Conservation (phyloP, 768 basidiomycete species). For the Boletus reticuloceps region DNA sequence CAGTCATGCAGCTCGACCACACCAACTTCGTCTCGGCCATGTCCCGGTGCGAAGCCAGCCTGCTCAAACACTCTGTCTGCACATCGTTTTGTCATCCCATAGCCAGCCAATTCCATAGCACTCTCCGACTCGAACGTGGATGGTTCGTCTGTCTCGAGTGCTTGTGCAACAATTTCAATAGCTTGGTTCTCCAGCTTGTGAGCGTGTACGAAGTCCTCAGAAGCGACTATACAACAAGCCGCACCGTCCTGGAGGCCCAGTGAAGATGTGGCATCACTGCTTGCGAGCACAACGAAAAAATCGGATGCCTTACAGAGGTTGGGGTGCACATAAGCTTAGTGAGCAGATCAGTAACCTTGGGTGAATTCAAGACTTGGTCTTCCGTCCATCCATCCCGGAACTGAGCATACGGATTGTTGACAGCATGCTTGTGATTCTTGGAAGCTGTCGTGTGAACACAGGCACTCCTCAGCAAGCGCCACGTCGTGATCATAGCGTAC, state of each 20-base stretch:
- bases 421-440: constrained; percentile 78
- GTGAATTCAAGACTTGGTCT: constrained; percentile 62
- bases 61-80: constrained; percentile 66
- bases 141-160: constrained; percentile 62
- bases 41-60: constrained; percentile 61
- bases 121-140: constrained; percentile 60
- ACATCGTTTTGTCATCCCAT: constrained; percentile 64
- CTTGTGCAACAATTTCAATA: constrained; percentile 71
- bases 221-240: constrained; percentile 72
- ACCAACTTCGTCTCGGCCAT: constrained; percentile 69
- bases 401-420: constrained; percentile 81
- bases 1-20: constrained; percentile 84
- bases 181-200: constrained; percentile 80
- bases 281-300: neutral
- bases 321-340: constrained; percentile 86
- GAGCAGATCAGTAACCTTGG: constrained; percentile 64
- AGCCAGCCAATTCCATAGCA: constrained; percentile 75
- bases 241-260: constrained; percentile 55
- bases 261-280: neutral
- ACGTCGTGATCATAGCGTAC: neutral
- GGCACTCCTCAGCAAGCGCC: neutral
- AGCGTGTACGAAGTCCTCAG: constrained; percentile 69
- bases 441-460: constrained; percentile 43
- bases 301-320: constrained; percentile 54
- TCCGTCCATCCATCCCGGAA: constrained; percentile 74